phyloP scores from a whole-genome alignment of 176 grass and related monocot species.

The Guadua angustifolia region DNA sequence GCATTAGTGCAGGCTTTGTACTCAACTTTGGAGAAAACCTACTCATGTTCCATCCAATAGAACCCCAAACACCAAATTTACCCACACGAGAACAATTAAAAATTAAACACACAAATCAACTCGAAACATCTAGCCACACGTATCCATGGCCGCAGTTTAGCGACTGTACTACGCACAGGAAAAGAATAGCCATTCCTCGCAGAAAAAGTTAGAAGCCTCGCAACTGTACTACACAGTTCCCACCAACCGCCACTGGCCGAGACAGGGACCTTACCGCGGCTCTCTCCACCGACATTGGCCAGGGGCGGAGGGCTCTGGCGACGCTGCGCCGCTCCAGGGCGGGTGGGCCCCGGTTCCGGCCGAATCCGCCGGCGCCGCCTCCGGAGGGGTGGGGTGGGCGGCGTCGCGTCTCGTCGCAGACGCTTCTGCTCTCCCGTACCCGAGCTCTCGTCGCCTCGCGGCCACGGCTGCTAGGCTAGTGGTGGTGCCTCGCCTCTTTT shows the following conservation, averaged over 20 bases:
- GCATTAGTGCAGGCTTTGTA: neutral
- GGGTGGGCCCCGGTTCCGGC: neutral
- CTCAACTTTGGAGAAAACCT: conserved; percentile 31
- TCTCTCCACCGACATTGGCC: conserved; percentile 47
- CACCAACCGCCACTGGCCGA: conserved; percentile 55
- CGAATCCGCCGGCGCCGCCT: conserved; percentile 10
- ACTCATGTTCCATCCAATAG: conserved; percentile 40
- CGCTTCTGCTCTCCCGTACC: conserved; percentile 15
- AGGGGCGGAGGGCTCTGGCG: neutral
- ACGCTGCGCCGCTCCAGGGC: conserved; percentile 17
- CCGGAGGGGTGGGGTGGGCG: neutral
- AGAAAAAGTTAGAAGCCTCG: conserved; percentile 33
- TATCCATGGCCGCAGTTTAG: conserved; percentile 30
- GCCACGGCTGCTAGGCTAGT: neutral
- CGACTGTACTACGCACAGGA: conserved; percentile 20
- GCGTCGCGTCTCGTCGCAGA: neutral
- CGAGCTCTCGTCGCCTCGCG: neutral
- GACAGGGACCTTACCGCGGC: conserved; percentile 54
- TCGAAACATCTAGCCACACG: neutral
- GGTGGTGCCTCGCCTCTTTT: conserved; percentile 19
- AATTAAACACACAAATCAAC: conserved; percentile 9
- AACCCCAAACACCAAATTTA: neutral
- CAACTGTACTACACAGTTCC: conserved; percentile 36
- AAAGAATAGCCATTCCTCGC: conserved; percentile 25
- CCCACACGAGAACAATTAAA: neutral